Evolutionary conservation across 2,329 filamentous ascomycete species (phyloP), one percentile per base, ranked within the genome.

Genomic region (Colletotrichum echinochloae): DNA sequence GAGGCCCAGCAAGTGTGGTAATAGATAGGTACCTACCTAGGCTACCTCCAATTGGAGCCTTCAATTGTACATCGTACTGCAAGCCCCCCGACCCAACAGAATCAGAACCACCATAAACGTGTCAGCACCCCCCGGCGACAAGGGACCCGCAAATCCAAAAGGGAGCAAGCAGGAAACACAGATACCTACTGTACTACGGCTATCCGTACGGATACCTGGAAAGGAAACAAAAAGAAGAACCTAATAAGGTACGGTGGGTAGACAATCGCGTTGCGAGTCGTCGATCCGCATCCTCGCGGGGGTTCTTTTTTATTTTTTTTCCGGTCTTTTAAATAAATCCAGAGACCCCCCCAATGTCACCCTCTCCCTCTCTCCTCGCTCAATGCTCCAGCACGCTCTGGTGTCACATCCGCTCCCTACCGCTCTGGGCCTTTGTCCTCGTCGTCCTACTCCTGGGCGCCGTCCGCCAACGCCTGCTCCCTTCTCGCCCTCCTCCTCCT

Each of bases 301-400:
- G 5, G 3, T 16, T 39, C 16, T 39, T 39, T 16, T 39, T 7
- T 16, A 16, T 39, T 39, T 39, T 16, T 39, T 16, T 26, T 51
- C 16, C 16, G 28, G n/a, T n/a, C n/a, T 37, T 33, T 37, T 20
- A 12, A 41, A 46, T 23, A 57, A 46, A 23, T 39, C 30, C 30
- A 57, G 30, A 56, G n/a, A 26, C n/a, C 23, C 23, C 20, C 41
- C 63, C 20, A 20, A 66, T 70, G 55, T 11, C 66, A 37, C 28
- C 46, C 33, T 49, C 68, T 54, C 60, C 60, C 57, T 73, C 72
- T 44, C 74, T 82, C 59, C 75, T 81, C 62, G 76, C 80, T 54
- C 83, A 82, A 81, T 85, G 84, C 76, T 81, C 81, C 46, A 82
- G 75, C 70, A 82, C 81, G 1, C 73, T 82, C 66, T 72, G 83